Conservation (phyloP, 2,329 filamentous ascomycete species). For the Chalaropsis ovoidea region DNA sequence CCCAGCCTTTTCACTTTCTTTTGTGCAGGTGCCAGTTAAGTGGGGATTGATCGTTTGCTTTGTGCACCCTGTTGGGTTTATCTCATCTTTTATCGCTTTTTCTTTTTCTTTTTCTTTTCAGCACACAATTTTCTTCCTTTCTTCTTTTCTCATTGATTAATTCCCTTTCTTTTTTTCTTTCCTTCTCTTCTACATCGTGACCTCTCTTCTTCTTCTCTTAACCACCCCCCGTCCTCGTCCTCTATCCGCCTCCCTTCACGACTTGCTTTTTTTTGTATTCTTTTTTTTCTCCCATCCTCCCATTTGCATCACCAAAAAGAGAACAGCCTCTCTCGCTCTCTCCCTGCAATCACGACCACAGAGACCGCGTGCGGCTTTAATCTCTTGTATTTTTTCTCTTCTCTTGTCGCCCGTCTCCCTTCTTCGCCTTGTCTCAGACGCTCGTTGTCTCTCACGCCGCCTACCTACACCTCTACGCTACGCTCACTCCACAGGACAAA, state of each 20-base stretch:
- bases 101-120: not conserved
- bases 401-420: not conserved
- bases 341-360: not conserved
- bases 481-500: conserved; percentile 3
- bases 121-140: not conserved
- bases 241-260: conserved; percentile 4
- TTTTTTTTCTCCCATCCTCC: conserved; percentile 7
- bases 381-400: not conserved
- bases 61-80: conserved; percentile 3
- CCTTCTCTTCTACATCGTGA: not conserved
- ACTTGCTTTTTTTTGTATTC: conserved; percentile 2
- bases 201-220: not conserved
- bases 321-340: not conserved
- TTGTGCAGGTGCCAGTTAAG: not conserved
- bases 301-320: not conserved
- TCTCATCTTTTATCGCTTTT: not conserved
- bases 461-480: not conserved
- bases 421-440: conserved; percentile 10
- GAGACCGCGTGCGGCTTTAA: conserved; percentile 15
- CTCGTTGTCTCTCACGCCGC: conserved; percentile 11
- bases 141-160: not conserved
- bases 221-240: not conserved
- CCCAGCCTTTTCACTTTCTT: conserved; percentile 5
- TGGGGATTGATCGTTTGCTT: not conserved
- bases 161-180: not conserved